Percentiles rank a stretch among this genome's conserved stretches.
These are phyloP conservation scores for Chytriomyces confervae DNA, from an alignment of 192 early-diverging fungal genomes.

Conservation along the genomic window DNA sequence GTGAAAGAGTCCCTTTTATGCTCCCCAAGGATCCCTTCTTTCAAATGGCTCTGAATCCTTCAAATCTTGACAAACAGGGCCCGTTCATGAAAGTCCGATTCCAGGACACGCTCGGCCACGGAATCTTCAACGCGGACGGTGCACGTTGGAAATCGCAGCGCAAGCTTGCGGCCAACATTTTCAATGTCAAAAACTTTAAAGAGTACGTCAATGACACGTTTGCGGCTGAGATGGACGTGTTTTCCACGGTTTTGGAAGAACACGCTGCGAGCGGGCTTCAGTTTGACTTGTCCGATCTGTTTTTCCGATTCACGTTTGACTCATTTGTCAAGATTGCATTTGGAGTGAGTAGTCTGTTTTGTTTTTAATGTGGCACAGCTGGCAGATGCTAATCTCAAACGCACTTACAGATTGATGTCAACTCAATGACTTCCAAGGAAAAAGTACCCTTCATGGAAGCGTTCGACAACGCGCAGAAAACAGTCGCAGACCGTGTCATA, in stretches of 20 bases:
- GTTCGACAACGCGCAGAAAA: slow-evolving; percentile 39
- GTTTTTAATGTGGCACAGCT: not conserved
- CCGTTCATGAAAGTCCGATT: slow-evolving; percentile 23
- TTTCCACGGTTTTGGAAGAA: slow-evolving; percentile 32
- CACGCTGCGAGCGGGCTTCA: slow-evolving; percentile 4
- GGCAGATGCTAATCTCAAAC: not conserved
- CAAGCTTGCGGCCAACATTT: slow-evolving; percentile 55
- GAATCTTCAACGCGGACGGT: slow-evolving; percentile 77
- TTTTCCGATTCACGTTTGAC: slow-evolving; percentile 48
- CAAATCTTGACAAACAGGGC: not conserved
- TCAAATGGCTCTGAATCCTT: no score
- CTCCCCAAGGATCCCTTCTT: no score
- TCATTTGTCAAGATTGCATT: slow-evolving; percentile 43
- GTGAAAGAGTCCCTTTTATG: no score
- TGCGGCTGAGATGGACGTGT: slow-evolving; percentile 33
- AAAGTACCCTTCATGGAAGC: slow-evolving; percentile 43
- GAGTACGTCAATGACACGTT: slow-evolving; percentile 37
- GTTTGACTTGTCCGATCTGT: slow-evolving; percentile 45
- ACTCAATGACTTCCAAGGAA: slow-evolving; percentile 1
- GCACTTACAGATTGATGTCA: slow-evolving; percentile 15
- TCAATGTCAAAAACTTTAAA: slow-evolving; percentile 45
- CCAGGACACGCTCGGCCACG: slow-evolving; percentile 62
- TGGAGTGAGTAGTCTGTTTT: slow-evolving; percentile 27
- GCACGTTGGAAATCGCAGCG: slow-evolving; percentile 66
- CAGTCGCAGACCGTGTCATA: slow-evolving; percentile 24